phyloP scores from a whole-genome alignment of 495 filamentous ascomycete species.

The Pyrenula aspistea region DNA sequence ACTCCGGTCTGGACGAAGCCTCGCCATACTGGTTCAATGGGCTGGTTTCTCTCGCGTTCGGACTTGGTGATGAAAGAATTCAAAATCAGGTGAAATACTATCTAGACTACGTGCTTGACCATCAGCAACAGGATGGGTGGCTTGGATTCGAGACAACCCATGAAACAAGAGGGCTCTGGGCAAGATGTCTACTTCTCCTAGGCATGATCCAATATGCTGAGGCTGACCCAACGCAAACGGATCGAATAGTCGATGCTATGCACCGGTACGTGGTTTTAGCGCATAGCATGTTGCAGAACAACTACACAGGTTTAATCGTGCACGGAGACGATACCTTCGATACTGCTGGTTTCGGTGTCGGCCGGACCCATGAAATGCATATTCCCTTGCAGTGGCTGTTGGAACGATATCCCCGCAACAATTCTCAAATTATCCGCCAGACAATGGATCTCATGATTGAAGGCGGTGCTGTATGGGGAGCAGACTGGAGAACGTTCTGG shows the following conservation, averaged over 20 bases:
- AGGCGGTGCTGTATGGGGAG: constrained; percentile 26
- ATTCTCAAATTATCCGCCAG: constrained; percentile 22
- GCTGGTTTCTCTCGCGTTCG: constrained; percentile 49
- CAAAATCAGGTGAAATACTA: constrained; percentile 38
- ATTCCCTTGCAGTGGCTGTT: constrained; percentile 42
- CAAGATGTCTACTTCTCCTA: constrained; percentile 36
- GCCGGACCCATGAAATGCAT: constrained; percentile 34
- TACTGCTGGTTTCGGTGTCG: constrained; percentile 34
- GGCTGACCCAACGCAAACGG: constrained; percentile 13
- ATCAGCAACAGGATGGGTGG: constrained; percentile 49
- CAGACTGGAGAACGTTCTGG: constrained; percentile 21
- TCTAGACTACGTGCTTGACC: constrained; percentile 35
- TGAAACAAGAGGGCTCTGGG: constrained; percentile 39
- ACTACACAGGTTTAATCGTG: constrained; percentile 34
- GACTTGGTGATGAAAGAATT: constrained; percentile 36
- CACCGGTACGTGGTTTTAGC: constrained; percentile 21
- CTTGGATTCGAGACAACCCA: constrained; percentile 40
- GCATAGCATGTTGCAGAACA: constrained; percentile 36
- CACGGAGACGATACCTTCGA: constrained; percentile 25
- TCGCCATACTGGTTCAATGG: constrained; percentile 57
- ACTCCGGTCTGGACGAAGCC: constrained; percentile 45
- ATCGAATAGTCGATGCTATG: constrained; percentile 17
- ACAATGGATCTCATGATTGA: constrained; percentile 32
- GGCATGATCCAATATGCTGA: constrained; percentile 36
- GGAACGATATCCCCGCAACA: constrained; percentile 27